Conservation (phyloP, 306 rosid species). For the Trifolium dubium region DNA sequence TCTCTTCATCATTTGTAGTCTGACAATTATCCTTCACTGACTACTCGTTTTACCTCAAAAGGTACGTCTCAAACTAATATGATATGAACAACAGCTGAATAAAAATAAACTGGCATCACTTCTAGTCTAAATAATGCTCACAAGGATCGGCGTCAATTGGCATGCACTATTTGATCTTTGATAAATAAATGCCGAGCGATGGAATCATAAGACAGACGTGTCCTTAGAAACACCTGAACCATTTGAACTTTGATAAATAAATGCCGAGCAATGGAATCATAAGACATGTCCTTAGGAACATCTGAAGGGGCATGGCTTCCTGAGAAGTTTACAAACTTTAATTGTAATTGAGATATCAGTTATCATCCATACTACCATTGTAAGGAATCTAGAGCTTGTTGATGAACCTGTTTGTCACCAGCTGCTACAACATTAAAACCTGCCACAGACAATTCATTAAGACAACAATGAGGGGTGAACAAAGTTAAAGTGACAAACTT, state of each 20-base stretch:
- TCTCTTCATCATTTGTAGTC: not conserved
- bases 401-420: constrained; percentile 81
- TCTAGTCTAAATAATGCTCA: not conserved
- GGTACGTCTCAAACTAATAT: not conserved
- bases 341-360: not conserved
- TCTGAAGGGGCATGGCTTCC: constrained; percentile 11
- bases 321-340: constrained; percentile 7
- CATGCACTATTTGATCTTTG: constrained; percentile 3
- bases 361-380: constrained; percentile 55
- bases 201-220: not conserved
- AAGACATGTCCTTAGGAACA: constrained; percentile 13
- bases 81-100: not conserved
- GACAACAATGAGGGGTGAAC: constrained; percentile 15
- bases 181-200: constrained; percentile 22
- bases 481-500: not conserved
- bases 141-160: not conserved
- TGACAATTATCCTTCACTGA: not conserved
- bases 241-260: constrained; percentile 35
- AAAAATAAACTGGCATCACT: not conserved
- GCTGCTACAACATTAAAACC: constrained; percentile 92
- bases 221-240: constrained; percentile 20
- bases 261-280: not conserved
- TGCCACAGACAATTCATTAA: constrained; percentile 40
- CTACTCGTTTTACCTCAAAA: not conserved
- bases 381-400: constrained; percentile 69